Conservation (phyloP, 148 eudicot species). For the Persicaria maculosa region DNA sequence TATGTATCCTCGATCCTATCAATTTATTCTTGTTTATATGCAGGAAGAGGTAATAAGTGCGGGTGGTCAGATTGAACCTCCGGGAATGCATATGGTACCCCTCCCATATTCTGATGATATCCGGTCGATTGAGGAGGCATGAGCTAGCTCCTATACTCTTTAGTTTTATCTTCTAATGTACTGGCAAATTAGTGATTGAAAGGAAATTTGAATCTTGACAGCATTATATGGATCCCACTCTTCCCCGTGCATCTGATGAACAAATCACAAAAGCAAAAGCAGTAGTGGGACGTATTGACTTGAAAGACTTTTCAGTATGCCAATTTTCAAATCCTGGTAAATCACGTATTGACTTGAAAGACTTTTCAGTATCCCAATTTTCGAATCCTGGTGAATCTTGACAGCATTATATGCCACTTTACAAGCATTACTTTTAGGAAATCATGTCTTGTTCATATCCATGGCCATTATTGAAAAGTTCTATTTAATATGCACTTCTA, state of each 20-base stretch:
- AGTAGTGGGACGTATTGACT: constrained; percentile 63
- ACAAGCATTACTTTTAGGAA: neutral
- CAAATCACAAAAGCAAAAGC: constrained; percentile 66
- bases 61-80: constrained; percentile 89
- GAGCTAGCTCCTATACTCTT: constrained; percentile 4
- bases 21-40: constrained; percentile 7
- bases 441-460: neutral
- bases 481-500: neutral
- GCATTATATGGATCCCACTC: constrained; percentile 43
- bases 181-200: neutral
- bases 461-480: neutral
- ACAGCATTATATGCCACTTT: neutral
- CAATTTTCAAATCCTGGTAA: constrained; percentile 96
- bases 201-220: constrained; percentile 47
- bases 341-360: neutral
- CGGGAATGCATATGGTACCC: constrained; percentile 96
- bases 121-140: constrained; percentile 77
- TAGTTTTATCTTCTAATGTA: neutral
- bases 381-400: neutral
- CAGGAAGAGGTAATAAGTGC: constrained; percentile 74
- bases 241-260: constrained; percentile 64
- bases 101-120: constrained; percentile 97
- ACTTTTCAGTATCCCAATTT: neutral
- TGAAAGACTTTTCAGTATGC: constrained; percentile 81
- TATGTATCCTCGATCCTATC: neutral